Base-by-base conservation (phyloP, 2,329 filamentous ascomycete genomes). In the Domatiomyces catenatus region DNA sequence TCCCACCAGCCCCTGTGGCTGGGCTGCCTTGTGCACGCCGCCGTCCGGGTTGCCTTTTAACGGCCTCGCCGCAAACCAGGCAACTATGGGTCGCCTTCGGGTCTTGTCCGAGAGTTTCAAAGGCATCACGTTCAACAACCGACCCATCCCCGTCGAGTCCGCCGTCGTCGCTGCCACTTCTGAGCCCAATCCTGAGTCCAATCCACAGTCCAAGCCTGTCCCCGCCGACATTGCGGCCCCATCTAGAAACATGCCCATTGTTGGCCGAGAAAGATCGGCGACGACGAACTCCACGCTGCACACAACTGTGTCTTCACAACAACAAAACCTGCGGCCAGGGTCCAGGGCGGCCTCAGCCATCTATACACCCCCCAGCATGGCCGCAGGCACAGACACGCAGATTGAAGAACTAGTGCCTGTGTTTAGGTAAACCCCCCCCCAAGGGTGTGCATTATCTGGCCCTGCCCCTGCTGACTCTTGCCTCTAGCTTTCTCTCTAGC, bases 341-440 rank as follows among this genome's bases (percentile, higher is more conserved):
- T 55, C 56, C n/a, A 53, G 55, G 45, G 54, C 56, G 18, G 48
- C 48, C 3, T 58, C 58, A 32, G 56, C 54, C 50, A 45, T 59
- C 8, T 60, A 56, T 44, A 53, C 52, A 19, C 86, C 88, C 63
- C 84, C 84, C 63, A 70, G 88, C 66, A 88, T 94, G 82, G 86
- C 94, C 62, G 75, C 92, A 56, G 80, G 79, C 62, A 76, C 83
- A 59, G 87, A 95, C 64, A 94, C 86, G 26, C 80, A 60, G 19
- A 52, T 92, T 55, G 88, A 92, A 39, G 92, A 98, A 73, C 75
- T 98, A 55, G 84, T 88, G 69, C 90, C 89, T 56, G 89, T 96
- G 61, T 96, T 96, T 68, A 86, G 80, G 54, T 57, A 49, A 17
- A 1, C 6, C 22, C 24, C 20, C 22, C 20, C 4, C 10, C 10